Conservation (phyloP, 2,329 filamentous ascomycete genomes). For the Fusarium virguliforme region DNA sequence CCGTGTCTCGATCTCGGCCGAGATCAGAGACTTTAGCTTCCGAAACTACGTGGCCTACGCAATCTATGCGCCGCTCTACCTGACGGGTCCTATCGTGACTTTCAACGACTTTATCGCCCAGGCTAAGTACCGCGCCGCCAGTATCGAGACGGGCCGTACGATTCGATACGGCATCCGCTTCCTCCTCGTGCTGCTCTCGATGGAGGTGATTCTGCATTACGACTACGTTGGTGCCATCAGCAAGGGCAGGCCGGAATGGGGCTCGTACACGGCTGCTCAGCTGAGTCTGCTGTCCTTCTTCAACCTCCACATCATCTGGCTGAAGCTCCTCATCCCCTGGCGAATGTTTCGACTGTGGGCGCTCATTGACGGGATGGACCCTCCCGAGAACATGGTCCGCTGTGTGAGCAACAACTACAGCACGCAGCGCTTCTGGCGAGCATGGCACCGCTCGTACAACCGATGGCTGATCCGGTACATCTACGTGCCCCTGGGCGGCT, state of each 20-base stretch:
- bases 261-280: conserved; percentile 86
- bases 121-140: conserved; percentile 79
- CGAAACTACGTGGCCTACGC: conserved; percentile 91
- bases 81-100: conserved; percentile 93
- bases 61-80: conserved; percentile 93
- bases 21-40: conserved; percentile 80
- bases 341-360: conserved; percentile 99
- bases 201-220: conserved; percentile 93
- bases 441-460: conserved; percentile 96
- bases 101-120: conserved; percentile 99
- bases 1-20: conserved; percentile 83
- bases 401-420: conserved; percentile 97
- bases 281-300: conserved; percentile 93
- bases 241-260: conserved; percentile 85
- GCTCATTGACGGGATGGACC: conserved; percentile 90
- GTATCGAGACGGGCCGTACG: conserved; percentile 79
- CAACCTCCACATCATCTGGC: conserved; percentile 97
- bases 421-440: conserved; percentile 92
- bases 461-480: conserved; percentile 95
- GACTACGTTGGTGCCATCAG: conserved; percentile 95
- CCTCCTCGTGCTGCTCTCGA: conserved; percentile 82
- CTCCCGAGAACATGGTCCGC: conserved; percentile 97
- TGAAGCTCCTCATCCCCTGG: conserved; percentile 97
- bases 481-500: conserved; percentile 90
- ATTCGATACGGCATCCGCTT: conserved; percentile 89